Evolutionary conservation across 2,329 filamentous ascomycete species (phyloP).

Genomic region (Trichoderma semiorbis): DNA sequence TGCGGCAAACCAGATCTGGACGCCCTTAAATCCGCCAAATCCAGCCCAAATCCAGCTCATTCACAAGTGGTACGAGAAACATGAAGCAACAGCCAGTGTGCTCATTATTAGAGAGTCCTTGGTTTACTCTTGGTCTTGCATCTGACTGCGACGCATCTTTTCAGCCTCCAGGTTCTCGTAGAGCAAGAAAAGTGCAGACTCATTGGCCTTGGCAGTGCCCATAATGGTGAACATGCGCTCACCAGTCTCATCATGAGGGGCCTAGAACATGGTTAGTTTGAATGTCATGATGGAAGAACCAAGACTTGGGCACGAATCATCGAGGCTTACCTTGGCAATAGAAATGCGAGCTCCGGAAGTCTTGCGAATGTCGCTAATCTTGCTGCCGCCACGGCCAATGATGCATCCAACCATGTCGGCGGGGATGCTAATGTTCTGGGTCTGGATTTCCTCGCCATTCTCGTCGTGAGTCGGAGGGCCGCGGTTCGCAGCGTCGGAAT

Average conservation of each 20-base stretch:
- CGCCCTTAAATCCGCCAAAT: conserved; percentile 45
- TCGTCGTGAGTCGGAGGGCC: conserved; percentile 87
- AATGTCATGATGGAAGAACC: neutral
- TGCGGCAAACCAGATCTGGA: conserved; percentile 62
- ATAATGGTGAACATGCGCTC: conserved; percentile 99
- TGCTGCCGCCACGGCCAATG: conserved; percentile 89
- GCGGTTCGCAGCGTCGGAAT: conserved; percentile 74
- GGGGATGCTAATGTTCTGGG: conserved; percentile 98
- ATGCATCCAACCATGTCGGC: conserved; percentile 99
- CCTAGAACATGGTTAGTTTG: conserved; percentile 38
- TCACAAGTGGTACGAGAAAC: conserved; percentile 29
- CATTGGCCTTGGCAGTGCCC: conserved; percentile 88
- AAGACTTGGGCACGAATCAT: neutral
- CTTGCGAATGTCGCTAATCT: conserved; percentile 98
- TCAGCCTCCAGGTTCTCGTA: conserved; percentile 99
- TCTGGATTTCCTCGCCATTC: conserved; percentile 96
- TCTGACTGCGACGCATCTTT: conserved; percentile 95
- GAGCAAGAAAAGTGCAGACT: conserved; percentile 90
- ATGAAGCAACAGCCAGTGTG: conserved; percentile 28
- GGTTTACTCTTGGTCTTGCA: conserved; percentile 51
- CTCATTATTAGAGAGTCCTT: conserved; percentile 11
- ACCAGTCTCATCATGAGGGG: conserved; percentile 92
- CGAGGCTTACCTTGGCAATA: conserved; percentile 72
- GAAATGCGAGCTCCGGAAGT: conserved; percentile 95
- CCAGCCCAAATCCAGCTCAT: conserved; percentile 42